phyloP scores from a whole-genome alignment of 1,284 basidiomycete genomes.

The Pterulicium gracile region DNA sequence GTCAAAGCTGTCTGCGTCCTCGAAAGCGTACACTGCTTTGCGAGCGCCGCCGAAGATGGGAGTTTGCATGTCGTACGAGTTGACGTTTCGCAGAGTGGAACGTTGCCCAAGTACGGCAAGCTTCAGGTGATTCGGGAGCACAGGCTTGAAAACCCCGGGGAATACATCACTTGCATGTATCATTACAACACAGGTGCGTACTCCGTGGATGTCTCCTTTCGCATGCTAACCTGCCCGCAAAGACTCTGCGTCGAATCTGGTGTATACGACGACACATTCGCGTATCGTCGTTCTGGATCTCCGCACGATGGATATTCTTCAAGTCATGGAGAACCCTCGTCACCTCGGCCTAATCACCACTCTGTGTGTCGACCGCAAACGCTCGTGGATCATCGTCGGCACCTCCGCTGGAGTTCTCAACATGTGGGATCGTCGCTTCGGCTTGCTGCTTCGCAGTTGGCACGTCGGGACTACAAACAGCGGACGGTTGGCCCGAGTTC shows the following conservation, averaged over 20 bases:
- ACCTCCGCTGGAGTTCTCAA: conserved; percentile 77
- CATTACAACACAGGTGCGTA: conserved; percentile 63
- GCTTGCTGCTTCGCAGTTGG: conserved; percentile 84
- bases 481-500: conserved; percentile 43
- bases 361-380: conserved; percentile 73
- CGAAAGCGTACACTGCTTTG: conserved; percentile 81
- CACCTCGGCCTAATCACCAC: conserved; percentile 83
- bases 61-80: conserved; percentile 78
- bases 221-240: conserved; percentile 16
- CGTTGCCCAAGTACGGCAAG: conserved; percentile 70
- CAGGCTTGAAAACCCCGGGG: conserved; percentile 54
- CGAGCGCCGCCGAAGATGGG: conserved; percentile 80
- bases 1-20: conserved; percentile 76
- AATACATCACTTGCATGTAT: conserved; percentile 68
- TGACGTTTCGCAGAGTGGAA: conserved; percentile 51
- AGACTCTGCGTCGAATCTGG: conserved; percentile 64
- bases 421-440: conserved; percentile 93
- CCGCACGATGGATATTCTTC: conserved; percentile 70
- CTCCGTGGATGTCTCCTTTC: background rate
- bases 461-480: conserved; percentile 52
- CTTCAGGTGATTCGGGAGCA: conserved; percentile 72
- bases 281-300: conserved; percentile 76
- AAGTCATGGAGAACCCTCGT: conserved; percentile 74
- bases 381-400: conserved; percentile 82
- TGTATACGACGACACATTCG: conserved; percentile 80